A percentile compares a stretch with the other conserved stretches of the same genome.
Conservation (phyloP, 2,329 filamentous ascomycete species). For the Zasmidium citrigriseum region DNA sequence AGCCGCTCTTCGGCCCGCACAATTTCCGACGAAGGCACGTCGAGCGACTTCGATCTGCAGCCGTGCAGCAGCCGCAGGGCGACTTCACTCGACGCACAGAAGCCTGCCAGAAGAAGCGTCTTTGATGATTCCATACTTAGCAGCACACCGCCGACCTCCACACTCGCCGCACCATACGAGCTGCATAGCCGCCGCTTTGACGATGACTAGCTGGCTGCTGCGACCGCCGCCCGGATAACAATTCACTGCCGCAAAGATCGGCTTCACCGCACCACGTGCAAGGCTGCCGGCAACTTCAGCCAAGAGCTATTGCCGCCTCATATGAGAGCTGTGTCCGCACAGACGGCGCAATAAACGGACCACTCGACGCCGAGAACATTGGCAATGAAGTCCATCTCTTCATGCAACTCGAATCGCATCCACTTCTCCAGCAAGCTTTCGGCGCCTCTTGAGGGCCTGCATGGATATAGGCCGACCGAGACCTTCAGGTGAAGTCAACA, state of each 20-base stretch:
- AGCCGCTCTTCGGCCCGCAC: constrained; percentile 2
- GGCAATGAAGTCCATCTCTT: too few relatives aligned
- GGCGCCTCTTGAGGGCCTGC: constrained; percentile 2
- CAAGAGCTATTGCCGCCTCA: not conserved
- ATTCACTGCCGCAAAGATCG: too few relatives aligned
- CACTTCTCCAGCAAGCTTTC: too few relatives aligned
- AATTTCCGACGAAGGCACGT: constrained; percentile 1
- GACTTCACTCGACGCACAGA: not conserved
- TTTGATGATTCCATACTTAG: too few relatives aligned
- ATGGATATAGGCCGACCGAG: not conserved
- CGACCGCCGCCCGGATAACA: too few relatives aligned
- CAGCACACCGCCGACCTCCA: not conserved
- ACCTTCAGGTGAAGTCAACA: not conserved
- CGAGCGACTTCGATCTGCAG: not conserved
- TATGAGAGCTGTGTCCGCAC: not conserved
- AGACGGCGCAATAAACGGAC: not conserved
- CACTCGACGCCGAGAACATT: too few relatives aligned
- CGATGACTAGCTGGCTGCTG: too few relatives aligned
- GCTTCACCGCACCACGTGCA: not conserved
- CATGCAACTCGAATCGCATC: too few relatives aligned
- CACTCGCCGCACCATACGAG: too few relatives aligned
- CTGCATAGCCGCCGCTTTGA: too few relatives aligned
- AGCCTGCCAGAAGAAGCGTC: not conserved
- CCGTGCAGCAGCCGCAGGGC: not conserved
- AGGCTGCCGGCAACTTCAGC: not conserved